A percentile compares a stretch with the other conserved stretches of the same genome.
phyloP scores from a whole-genome alignment of 139 green algal genomes.

The Chlorella sp. region DNA sequence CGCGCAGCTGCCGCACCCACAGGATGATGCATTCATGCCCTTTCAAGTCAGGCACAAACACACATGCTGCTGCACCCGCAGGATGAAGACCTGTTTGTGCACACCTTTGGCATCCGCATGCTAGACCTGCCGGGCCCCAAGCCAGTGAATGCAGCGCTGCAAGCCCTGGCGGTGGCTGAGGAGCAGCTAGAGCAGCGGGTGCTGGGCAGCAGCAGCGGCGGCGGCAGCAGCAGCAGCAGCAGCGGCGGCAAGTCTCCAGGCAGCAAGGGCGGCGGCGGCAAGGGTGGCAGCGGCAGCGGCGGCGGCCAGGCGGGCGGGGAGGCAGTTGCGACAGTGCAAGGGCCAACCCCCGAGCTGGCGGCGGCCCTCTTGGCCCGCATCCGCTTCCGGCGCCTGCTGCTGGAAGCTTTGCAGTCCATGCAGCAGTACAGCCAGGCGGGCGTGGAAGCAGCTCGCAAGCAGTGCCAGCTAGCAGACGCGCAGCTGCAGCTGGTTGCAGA shows the following conservation, averaged over 20 bases:
- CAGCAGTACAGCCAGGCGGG: conserved; percentile 28
- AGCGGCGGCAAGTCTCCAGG: no score
- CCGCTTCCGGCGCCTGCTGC: conserved; percentile 52
- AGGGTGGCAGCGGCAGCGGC: conserved; percentile 13
- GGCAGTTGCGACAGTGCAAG: no score
- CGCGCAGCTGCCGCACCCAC: no score
- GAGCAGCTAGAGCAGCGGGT: conserved; percentile 20
- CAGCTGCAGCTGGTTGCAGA: conserved; percentile 34
- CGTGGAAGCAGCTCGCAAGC: conserved; percentile 40
- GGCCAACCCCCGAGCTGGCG: conserved; percentile 27
- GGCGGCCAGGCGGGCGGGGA: neutral
- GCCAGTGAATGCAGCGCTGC: conserved; percentile 26
- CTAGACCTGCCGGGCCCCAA: conserved; percentile 39
- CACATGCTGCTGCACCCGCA: conserved; percentile 35
- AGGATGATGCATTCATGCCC: no score
- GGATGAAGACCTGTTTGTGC: conserved; percentile 65
- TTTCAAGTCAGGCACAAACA: no score
- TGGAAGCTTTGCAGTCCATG: conserved; percentile 39
- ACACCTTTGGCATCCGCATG: conserved; percentile 59
- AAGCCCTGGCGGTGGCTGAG: conserved; percentile 30
- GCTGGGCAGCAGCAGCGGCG: neutral
- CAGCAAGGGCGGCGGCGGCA: neutral
- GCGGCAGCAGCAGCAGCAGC: neutral
- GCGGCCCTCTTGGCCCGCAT: conserved; percentile 58
- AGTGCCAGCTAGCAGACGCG: conserved; percentile 14